Evolutionary conservation across 768 basidiomycete species (phyloP).

Genomic region (Sporobolomyces pararoseus): DNA sequence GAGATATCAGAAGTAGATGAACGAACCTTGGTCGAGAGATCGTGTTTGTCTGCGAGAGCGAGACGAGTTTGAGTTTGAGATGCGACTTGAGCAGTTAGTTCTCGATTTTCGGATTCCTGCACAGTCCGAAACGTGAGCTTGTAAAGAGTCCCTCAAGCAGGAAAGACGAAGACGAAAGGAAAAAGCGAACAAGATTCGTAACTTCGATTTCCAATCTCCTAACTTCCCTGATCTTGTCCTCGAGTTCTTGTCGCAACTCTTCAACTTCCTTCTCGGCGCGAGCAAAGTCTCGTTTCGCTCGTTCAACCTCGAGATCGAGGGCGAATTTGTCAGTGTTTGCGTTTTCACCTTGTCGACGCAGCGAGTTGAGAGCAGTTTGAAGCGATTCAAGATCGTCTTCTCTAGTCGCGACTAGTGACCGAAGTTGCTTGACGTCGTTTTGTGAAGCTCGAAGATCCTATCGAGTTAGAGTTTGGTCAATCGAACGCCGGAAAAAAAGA

Average conservation of each 20-base stretch:
- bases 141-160: too few species aligned
- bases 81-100: conserved; percentile 71
- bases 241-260: conserved; percentile 66
- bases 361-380: conserved; percentile 64
- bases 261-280: conserved; percentile 73
- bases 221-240: conserved; percentile 61
- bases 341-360: conserved; percentile 75
- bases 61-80: conserved; percentile 81
- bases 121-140: too few species aligned
- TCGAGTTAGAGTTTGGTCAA: neutral
- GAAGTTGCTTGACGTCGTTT: conserved; percentile 47
- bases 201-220: conserved; percentile 69
- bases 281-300: conserved; percentile 76
- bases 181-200: conserved; percentile 61
- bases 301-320: conserved; percentile 81
- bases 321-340: conserved; percentile 78
- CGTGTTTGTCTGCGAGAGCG: conserved; percentile 85
- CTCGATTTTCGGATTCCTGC: conserved; percentile 70
- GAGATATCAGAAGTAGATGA: too few species aligned
- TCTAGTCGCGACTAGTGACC: conserved; percentile 61
- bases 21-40: conserved; percentile 58
- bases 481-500: neutral
- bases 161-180: too few species aligned
- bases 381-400: conserved; percentile 71
- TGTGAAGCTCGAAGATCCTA: conserved; percentile 20